Conservation (phyloP, 768 basidiomycete genomes). For the Gymnopilus junonius region DNA sequence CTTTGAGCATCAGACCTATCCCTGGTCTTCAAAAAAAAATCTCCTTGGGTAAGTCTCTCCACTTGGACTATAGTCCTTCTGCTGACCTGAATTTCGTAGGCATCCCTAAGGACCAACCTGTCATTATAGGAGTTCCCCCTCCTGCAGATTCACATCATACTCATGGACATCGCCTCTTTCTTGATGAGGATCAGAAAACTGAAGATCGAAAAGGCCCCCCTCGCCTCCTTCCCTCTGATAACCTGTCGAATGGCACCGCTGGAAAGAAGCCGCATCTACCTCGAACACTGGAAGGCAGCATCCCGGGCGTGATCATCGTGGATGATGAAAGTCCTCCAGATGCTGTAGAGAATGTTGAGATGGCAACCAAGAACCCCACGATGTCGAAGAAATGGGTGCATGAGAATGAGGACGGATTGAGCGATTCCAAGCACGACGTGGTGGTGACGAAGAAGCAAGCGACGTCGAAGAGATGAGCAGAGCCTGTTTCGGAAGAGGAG, state of each 20-base stretch:
- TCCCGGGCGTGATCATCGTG: not conserved
- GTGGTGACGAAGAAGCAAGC: not conserved
- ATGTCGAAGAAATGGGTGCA: not conserved
- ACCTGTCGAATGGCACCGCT: not conserved
- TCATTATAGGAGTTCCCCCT: constrained; percentile 8
- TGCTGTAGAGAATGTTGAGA: not conserved
- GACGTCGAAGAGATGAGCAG: not conserved
- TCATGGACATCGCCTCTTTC: constrained; percentile 1
- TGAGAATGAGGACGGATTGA: not conserved
- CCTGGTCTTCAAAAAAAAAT: not conserved
- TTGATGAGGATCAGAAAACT: constrained; percentile 1
- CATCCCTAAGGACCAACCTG: not conserved
- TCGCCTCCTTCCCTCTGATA: not conserved
- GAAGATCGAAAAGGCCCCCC: constrained; percentile 10
- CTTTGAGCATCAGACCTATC: constrained; percentile 6
- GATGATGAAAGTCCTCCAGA: not conserved
- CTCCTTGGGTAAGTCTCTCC: not conserved
- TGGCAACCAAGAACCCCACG: not conserved
- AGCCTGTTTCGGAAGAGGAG: not conserved
- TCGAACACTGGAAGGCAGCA: not conserved
- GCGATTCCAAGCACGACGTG: not conserved
- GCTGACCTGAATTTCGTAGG: not conserved
- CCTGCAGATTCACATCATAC: not conserved
- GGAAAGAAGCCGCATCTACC: not conserved
- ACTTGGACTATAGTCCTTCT: no score